Base-by-base conservation (phyloP, 2,329 filamentous ascomycete genomes). In the Berkeleyomyces basicola region DNA sequence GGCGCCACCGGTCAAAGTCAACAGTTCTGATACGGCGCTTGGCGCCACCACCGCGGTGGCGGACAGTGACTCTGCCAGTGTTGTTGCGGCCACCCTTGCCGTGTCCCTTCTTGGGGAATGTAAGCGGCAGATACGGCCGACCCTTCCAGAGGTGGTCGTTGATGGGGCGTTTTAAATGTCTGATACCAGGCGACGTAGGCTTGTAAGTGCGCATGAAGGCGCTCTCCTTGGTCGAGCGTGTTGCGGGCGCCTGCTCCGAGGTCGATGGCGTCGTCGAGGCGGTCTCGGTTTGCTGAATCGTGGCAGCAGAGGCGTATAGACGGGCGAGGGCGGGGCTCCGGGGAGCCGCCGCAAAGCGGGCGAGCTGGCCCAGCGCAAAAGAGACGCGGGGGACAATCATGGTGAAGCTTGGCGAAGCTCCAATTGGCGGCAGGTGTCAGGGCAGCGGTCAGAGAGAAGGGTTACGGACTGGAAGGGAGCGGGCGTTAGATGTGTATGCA, bases 111-210 rank as follows among this genome's bases (percentile, higher is more conserved):
- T 96, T 96, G 44, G 90, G 84, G 70, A 90, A 88, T 9, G 95
- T 99, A 73, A 99, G 80, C 59, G 85, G 83, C 42, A 88, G 78
- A 67, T 87, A 84, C 0, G 93, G 89, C 63, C 90, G 81, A 64
- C 93, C 93, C 75, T 95, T 96, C 90, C 90, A 97, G 55, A 99
- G 77, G 74, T 99, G 93, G 70, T 96, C 90, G 74, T 97, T 97
- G 74, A 96, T 86, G 11, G 93, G 90, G 51, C 93, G 83, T 73
- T 86, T 87, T 67, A 99, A 78, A 81, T 99, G 93, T 70, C 93
- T 85, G 64, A 95, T 74, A 80, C 93, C 93, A 10, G 92, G 92
- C 0, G 93, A 96, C 69, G 90, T 85, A 43, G 93, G 93, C 73
- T 88, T 97, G 74, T 96, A 99, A 61, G 88, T 93, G 69, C 89